These are phyloP conservation scores for Flaveria brownii DNA, from an alignment of 129 eudicot species.

Conservation along the genomic window DNA sequence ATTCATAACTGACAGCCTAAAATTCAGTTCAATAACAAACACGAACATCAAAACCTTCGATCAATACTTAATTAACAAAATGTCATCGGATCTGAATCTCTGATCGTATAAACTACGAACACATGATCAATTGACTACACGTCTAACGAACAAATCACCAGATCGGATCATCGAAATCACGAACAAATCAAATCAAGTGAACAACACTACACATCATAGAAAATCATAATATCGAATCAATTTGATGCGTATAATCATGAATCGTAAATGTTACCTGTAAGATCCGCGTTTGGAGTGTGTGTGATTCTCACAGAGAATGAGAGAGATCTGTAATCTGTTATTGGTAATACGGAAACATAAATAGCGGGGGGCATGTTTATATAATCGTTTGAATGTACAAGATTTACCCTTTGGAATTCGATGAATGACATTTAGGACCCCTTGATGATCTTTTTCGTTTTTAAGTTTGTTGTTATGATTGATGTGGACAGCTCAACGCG, in stretches of 20 bases:
- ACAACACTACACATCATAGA: background rate
- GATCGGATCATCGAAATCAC: constrained; percentile 1
- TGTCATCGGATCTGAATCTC: constrained; percentile 16
- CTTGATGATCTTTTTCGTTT: constrained; percentile 2
- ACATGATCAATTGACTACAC: background rate
- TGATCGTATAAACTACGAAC: background rate
- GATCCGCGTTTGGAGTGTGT: constrained; percentile 26
- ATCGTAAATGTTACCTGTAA: constrained; percentile 33
- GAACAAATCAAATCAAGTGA: background rate
- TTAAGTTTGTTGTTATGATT: background rate
- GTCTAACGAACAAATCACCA: background rate
- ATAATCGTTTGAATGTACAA: constrained; percentile 32
- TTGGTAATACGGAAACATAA: constrained; percentile 28
- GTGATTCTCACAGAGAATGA: background rate
- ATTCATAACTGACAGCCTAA: constrained; percentile 21
- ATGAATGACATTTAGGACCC: constrained; percentile 13
- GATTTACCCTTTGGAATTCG: constrained; percentile 26
- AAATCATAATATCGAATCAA: background rate
- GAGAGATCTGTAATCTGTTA: constrained; percentile 23
- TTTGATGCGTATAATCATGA: background rate
- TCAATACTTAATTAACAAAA: constrained; percentile 13
- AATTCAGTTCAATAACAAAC: constrained; percentile 26
- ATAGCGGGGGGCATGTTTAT: constrained; percentile 35
- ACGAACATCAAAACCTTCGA: constrained; percentile 5
- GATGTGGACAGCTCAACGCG: constrained; percentile 37